These are phyloP conservation scores for Leccinellum luteum DNA, from an alignment of 768 basidiomycete genomes.

Conservation along the genomic window DNA sequence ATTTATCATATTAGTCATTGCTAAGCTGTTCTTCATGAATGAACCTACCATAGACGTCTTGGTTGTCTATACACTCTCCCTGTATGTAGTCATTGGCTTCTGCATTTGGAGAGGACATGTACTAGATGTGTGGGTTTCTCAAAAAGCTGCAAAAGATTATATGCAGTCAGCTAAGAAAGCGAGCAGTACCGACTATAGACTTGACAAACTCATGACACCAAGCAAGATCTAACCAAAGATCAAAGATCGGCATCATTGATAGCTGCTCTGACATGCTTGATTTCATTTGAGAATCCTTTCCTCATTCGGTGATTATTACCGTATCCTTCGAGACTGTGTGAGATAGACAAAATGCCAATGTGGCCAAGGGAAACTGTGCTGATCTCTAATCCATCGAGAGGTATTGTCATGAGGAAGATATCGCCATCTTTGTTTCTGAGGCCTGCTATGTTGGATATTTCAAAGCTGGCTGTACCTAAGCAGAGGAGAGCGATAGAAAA, in stretches of 20 bases:
- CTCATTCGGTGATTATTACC: conserved; percentile 23
- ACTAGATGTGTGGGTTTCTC: conserved; percentile 11
- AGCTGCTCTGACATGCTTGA: conserved; percentile 39
- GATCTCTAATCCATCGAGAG: conserved; percentile 20
- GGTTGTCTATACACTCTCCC: conserved; percentile 26
- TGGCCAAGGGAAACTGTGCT: conserved; percentile 40
- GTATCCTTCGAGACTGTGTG: conserved; percentile 27
- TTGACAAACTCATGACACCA: conserved; percentile 37
- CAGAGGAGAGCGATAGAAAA: conserved; percentile 70
- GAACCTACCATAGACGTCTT: conserved; percentile 53
- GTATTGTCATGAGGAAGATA: conserved; percentile 32
- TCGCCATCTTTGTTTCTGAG: conserved; percentile 72
- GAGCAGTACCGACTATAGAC: conserved; percentile 31
- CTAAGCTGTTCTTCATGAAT: conserved; percentile 58
- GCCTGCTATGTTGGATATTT: conserved; percentile 69
- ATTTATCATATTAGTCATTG: conserved; percentile 48
- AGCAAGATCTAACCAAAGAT: no score
- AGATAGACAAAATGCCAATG: conserved; percentile 40
- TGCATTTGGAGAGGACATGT: conserved; percentile 2
- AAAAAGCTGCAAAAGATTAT: conserved; percentile 16
- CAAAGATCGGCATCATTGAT: conserved; percentile 38
- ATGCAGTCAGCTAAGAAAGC: conserved; percentile 25
- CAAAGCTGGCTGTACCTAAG: conserved; percentile 73
- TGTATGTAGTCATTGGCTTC: conserved; percentile 10
- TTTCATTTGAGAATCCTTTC: conserved; percentile 50